These are phyloP conservation scores for Myxozyma sirexii DNA, from an alignment of 805 yeast genomes.

Conservation along the genomic window DNA sequence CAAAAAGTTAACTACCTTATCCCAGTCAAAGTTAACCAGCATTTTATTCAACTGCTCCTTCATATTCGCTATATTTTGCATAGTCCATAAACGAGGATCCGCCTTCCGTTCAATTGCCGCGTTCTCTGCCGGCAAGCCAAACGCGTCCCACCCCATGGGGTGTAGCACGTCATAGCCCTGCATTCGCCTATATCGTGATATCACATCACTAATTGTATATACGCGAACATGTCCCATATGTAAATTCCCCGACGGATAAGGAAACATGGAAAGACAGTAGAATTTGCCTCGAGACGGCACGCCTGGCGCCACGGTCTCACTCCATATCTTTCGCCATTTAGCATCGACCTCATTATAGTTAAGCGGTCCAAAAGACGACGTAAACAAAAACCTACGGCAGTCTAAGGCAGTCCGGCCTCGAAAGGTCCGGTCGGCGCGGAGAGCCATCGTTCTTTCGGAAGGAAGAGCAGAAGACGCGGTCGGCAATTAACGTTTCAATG, in stretches of 20 bases:
- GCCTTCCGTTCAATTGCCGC: constrained; percentile 89
- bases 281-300: constrained; percentile 21
- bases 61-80: constrained; percentile 78
- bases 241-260: constrained; percentile 90
- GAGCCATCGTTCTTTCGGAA: not conserved
- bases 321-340: constrained; percentile 26
- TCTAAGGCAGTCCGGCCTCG: not conserved
- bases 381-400: not conserved
- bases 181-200: constrained; percentile 76
- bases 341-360: constrained; percentile 21
- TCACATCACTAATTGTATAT: constrained; percentile 83
- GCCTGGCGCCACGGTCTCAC: constrained; percentile 8
- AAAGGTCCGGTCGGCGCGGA: not conserved
- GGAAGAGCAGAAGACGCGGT: not conserved
- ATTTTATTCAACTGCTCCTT: constrained; percentile 74
- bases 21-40: constrained; percentile 93
- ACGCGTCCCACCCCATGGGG: constrained; percentile 99
- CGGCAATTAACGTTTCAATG: constrained; percentile 1
- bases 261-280: constrained; percentile 85
- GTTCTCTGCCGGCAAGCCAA: constrained; percentile 97
- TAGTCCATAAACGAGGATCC: constrained; percentile 84
- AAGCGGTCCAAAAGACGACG: not conserved
- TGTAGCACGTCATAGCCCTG: constrained; percentile 80
- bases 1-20: too few relatives aligned
- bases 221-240: constrained; percentile 96